Base-by-base conservation (phyloP, 2,329 filamentous ascomycete genomes). In the Fusarium verrucosum region DNA sequence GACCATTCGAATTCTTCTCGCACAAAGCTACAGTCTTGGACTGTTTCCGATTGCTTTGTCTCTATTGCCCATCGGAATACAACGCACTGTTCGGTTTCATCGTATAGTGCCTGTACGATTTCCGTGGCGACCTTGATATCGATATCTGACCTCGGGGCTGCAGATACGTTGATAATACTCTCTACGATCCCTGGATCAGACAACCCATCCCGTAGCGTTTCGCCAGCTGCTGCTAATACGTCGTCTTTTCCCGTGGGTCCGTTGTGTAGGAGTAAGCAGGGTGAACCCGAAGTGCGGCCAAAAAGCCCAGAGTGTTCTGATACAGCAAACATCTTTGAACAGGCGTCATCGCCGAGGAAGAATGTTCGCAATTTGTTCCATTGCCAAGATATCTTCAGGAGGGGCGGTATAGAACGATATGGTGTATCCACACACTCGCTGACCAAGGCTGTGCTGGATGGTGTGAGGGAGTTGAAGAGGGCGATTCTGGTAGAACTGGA, bases 361-460 rank as follows among this genome's bases (percentile, higher is more conserved):
- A 65, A 65, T 36, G 59, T 65, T 38, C 62, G 38, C 20, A 65
- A 28, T 32, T 65, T 65, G 36, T 65, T 65, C 62, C 62, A 65
- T 41, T 65, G 62, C 62, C 62, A 65, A 20, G 58, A 66, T 44
- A 65, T 65, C 43, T 65, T 65, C n/a, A 65, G 35, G 16, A 30
- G 22, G 20, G 37, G 60, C 11, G 62, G 62, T 17, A 65, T 22
- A 30, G 40, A 51, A 19, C 62, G 62, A 23, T 65, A 66, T 22
- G 62, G 62, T 16, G 38, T 50, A n/a, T 42, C 37, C 17, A 45
- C 43, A 13, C 62, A 65, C 35, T 65, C 62, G 51, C 62, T 65
- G 19, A 65, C 62, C n/a, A 65, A 36, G 33, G 62, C 58, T 42
- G 63, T 65, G 22, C 62, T 63, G 32, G 62, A 53, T 22, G 62